These are phyloP conservation scores for Lactarius tabidus DNA, from an alignment of 768 basidiomycete species.

Conservation along the genomic window DNA sequence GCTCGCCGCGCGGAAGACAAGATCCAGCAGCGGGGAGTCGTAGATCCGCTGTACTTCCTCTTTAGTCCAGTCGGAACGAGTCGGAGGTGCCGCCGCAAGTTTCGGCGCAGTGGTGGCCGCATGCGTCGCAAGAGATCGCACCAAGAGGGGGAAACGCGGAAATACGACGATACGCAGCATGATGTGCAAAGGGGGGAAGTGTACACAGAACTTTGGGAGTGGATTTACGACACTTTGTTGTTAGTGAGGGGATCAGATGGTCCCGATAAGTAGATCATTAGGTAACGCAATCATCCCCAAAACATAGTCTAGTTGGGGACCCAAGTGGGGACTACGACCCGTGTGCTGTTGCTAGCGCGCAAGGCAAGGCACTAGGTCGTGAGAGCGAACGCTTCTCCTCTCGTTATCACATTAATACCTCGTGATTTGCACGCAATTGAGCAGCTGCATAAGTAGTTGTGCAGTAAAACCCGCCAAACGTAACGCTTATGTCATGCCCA, in stretches of 20 bases:
- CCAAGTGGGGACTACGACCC: too few relatives aligned
- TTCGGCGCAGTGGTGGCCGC: constrained; percentile 32
- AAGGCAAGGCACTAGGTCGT: background rate
- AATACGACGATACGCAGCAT: constrained; percentile 40
- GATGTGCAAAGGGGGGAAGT: background rate
- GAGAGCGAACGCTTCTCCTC: background rate
- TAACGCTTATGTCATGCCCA: too few relatives aligned
- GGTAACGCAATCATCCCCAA: background rate
- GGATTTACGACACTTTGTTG: background rate
- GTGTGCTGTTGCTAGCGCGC: too few relatives aligned
- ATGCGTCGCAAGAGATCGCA: constrained; percentile 61
- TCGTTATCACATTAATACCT: background rate
- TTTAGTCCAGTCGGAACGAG: constrained; percentile 68
- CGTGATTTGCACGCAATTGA: background rate
- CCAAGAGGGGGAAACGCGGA: constrained; percentile 29
- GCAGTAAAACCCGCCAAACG: background rate
- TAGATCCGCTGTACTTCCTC: constrained; percentile 83
- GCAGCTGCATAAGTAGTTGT: background rate
- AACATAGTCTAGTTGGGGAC: background rate
- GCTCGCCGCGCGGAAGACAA: constrained; percentile 80
- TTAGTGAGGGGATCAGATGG: background rate
- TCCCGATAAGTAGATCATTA: background rate
- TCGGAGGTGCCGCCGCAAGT: constrained; percentile 28
- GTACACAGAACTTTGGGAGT: background rate
- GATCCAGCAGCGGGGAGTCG: constrained; percentile 79